Evolutionary conservation across 2,329 filamentous ascomycete species (phyloP), one percentile per base, ranked within the genome.

Genomic region (Aspergillus transmontanensis): DNA sequence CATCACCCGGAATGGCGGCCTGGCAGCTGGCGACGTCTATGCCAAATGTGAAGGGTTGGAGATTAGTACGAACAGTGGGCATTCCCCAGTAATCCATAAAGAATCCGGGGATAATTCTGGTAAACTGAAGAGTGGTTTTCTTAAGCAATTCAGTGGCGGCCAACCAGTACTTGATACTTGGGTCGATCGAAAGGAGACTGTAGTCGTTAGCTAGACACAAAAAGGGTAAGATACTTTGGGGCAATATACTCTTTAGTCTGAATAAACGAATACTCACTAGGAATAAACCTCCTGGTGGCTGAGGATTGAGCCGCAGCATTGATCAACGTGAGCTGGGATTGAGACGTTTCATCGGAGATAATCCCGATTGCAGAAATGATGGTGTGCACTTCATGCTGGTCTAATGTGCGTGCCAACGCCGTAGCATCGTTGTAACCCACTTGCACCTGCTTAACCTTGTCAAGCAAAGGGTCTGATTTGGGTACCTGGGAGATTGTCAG

Each of bases 1-100:
- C 85, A 26, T 79, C 74, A 0, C 82, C 83, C 0, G 84, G 84
- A 23, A 86, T 80, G 12, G 79, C 82, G 1, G 84, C 84, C 3
- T 72, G 72, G 14, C 81, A 79, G 63, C 76, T 75, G 4, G 69
- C 61, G 11, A 85, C 77, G 66, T 85, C 82, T 23, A 85, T 63
- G 4, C 80, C 76, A 16, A 83, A 77, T 0, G 78, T 72, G 56
- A 76, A 73, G 2, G 76, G 78, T 2, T 72, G 61, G 58, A 85
- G 66, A 66, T 83, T 71, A 2, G 77, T 79, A 61, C 74, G 71
- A 48, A 79, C 65, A 12, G 71, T 62, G 2, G 80, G 80, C 59
- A 75, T 72, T 39, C 77, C 80, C 69, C 72, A 83, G 67, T 82
- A 83, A 64, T 84, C 82, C 66, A 83, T 73, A 66, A 84, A 83